These are phyloP conservation scores for Cryptosporidium tyzzeri DNA, from an alignment of 169 alveolate genomes.

Conservation along the genomic window DNA sequence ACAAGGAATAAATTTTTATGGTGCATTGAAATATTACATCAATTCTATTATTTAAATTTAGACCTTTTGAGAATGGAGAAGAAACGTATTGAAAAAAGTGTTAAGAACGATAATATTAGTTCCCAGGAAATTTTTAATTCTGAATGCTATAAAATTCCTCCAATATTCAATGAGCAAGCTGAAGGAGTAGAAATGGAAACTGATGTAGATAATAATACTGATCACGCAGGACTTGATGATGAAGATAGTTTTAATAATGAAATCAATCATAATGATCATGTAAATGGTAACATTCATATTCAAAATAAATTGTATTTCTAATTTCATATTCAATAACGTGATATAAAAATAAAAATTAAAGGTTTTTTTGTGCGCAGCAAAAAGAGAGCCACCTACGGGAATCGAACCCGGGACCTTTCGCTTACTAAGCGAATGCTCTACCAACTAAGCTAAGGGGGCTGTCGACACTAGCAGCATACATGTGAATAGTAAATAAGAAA, in stretches of 20 bases:
- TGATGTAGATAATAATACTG: too few species aligned
- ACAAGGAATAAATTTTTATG: not conserved
- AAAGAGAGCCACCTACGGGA: slow-evolving; percentile 86
- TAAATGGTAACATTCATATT: not conserved
- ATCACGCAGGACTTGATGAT: not conserved
- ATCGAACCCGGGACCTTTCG: slow-evolving; percentile 90
- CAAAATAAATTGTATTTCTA: not conserved
- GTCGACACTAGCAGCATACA: not conserved
- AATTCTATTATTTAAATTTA: slow-evolving; percentile 27
- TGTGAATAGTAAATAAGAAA: not conserved
- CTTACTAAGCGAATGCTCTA: slow-evolving; percentile 90
- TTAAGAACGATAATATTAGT: not conserved
- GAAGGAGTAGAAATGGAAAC: too few species aligned
- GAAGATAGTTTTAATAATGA: not conserved
- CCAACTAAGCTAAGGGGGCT: slow-evolving; percentile 89
- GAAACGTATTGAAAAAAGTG: not conserved
- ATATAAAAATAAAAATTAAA: too few species aligned
- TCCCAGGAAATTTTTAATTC: not conserved
- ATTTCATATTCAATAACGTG: not conserved
- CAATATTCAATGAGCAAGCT: not conserved
- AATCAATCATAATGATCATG: not conserved
- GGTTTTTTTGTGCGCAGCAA: not conserved
- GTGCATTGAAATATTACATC: not conserved
- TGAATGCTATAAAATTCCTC: not conserved
- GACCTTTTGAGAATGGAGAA: not conserved